Conservation (phyloP, 495 filamentous ascomycete species). For the Xylaria nigripes region DNA sequence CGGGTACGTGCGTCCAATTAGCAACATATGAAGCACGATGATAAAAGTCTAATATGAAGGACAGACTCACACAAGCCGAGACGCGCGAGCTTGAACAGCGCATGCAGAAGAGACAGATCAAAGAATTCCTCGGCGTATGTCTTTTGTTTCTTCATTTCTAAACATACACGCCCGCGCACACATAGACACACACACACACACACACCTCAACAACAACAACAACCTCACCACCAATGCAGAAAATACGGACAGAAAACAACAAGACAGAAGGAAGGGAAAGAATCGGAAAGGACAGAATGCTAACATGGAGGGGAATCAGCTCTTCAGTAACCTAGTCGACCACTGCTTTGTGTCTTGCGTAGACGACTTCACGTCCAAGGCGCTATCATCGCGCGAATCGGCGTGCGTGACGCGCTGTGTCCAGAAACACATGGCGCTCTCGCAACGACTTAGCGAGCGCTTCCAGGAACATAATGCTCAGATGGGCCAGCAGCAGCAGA, state of each 20-base stretch:
- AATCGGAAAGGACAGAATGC: background rate
- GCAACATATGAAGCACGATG: background rate
- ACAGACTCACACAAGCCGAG: constrained; percentile 66
- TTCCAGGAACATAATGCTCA: constrained; percentile 92
- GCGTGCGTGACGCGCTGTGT: constrained; percentile 89
- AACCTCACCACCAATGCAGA: background rate
- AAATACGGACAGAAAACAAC: background rate
- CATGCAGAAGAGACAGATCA: constrained; percentile 95
- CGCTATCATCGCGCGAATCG: constrained; percentile 74
- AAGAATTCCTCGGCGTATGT: constrained; percentile 93
- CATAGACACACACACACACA: no score
- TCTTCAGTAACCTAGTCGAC: constrained; percentile 94
- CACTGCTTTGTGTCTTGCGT: constrained; percentile 95
- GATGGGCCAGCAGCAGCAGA: constrained; percentile 64
- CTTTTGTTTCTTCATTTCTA: no score
- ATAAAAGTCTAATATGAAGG: no score
- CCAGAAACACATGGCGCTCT: constrained; percentile 85
- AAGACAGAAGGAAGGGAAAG: background rate
- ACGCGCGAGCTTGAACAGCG: constrained; percentile 84
- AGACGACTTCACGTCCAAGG: constrained; percentile 97
- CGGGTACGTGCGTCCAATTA: constrained; percentile 13
- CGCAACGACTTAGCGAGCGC: constrained; percentile 74
- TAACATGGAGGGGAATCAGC: constrained; percentile 43
- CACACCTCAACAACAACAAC: constrained; percentile 7
- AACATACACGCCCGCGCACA: no score